Base-by-base conservation (phyloP, 2,329 filamentous ascomycete species). In the Paramyrothecium roridum region DNA sequence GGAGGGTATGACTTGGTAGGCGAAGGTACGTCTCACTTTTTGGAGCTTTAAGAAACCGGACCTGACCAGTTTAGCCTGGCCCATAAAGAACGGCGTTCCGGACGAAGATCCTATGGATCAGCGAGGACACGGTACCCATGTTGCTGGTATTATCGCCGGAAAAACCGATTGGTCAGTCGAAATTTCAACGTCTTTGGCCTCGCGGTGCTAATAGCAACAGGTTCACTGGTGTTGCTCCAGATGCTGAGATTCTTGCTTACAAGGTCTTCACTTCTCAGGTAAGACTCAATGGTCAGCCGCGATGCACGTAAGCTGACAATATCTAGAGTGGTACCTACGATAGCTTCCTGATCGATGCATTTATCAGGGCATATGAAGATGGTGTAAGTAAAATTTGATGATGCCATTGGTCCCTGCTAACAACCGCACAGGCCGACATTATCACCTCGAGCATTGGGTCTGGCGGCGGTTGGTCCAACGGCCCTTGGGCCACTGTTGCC, bases 301-400 rank as follows among this genome's bases (percentile, higher is more conserved):
- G 12, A 16, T 43, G 37, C 33, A 54, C 12, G 51, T 43, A 17
- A 20, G 22, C 30, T 30, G 48, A 53, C 8, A 33, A 50, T 26
- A 22, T 61, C 12, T 48, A 55, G 17, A 48, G 26, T 12, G 48
- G 43, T 11, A 54, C 55, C 11, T 45, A 34, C 19, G 52, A 54
- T 10, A 48, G 48, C 22, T 30, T 62, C 16, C 46, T 73, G n/a
- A 70, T 75, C 10, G 70, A 69, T 11, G 70, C 67, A 1, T 73
- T 72, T 51, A 61, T 74, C 8, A 56, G 54, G 46, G 73, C 73
- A 2, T 72, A 69, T 52, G 60, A 67, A 3, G 66, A 70, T 22
- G 70, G 48, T 19, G 46, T 48, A 48, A 48, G 46, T 48, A 16
- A 4, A 45, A 17, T n/a, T n/a, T 45, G 40, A 4, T 45, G 16